Evolutionary conservation across 1,284 basidiomycete genomes (phyloP).

Genomic region (Apiotrichum veenhuisii): DNA sequence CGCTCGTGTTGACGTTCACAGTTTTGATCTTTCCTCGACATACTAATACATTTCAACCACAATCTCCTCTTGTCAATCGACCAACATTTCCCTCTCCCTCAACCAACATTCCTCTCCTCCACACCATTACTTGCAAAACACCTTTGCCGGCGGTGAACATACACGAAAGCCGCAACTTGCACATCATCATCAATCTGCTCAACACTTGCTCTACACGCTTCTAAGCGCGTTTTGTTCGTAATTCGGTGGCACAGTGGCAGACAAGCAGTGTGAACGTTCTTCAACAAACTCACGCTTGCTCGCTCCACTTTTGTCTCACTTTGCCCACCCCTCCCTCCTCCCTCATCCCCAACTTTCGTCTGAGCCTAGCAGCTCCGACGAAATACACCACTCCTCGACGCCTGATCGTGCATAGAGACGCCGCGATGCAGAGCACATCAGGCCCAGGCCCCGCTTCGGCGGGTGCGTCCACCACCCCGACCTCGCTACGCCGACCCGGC

Average conservation of each 20-base stretch:
- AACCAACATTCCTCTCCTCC: too few relatives aligned
- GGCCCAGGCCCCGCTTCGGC: neutral
- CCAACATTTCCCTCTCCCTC: too few relatives aligned
- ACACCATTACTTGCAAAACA: too few relatives aligned
- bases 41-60: neutral
- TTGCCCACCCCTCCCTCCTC: neutral
- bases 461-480: conserved; percentile 3
- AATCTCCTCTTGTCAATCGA: neutral
- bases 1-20: neutral
- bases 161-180: neutral
- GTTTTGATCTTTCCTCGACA: neutral
- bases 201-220: too few relatives aligned
- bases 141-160: too few relatives aligned
- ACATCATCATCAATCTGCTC: too few relatives aligned
- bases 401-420: neutral
- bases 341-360: neutral
- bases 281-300: neutral
- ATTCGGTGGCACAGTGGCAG: neutral
- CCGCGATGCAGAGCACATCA: conserved; percentile 3
- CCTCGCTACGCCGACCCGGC: neutral
- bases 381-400: neutral
- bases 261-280: neutral
- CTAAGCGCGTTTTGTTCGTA: too few relatives aligned
- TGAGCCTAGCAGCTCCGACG: neutral
- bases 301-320: neutral